Base-by-base conservation (phyloP, 352 stramenopile species). In the Phytophthora nicotianae region DNA sequence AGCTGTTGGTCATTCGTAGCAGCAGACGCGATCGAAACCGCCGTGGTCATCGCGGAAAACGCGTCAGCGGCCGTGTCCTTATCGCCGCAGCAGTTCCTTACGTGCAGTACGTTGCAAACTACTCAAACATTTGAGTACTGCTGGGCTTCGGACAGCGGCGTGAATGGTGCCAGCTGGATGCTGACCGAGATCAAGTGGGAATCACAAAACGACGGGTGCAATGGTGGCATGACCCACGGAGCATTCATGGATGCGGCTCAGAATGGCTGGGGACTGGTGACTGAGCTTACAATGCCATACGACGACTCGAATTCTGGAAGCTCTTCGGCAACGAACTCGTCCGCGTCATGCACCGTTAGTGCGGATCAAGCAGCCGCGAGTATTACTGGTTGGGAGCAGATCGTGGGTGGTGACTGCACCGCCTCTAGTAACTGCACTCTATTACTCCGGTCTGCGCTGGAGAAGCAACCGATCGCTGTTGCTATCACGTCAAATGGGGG, bases 1-100 rank as follows among this genome's bases (percentile, higher is more conserved):
- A 90, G 79, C 49, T 94, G 85, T 57, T 94, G 85, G 85, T 85
- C 85, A 2, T 94, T 94, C 33, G 85, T 85, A 1, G 85, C 85
- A 14, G 75, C 83, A 5, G 85, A 94, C 62, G 77, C 84, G 9
- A 94, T 94, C 26, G 85, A 94, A 53, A 91, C 85, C 0, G 85
- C 85, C 0, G 85, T 94, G 0, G 77, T 81, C 13, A 88, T 92
- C 54, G 74, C 81, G 1, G 77, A 82, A 19, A 88, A 89, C 24
- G 53, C 85, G 19, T 68, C 63, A 0, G 59, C 74, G 3, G 79
- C 81, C 5, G 81, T 93, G 14, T 75, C 85, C 3, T 70, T 94
- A 27, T 90, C 85, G 3, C 81, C 85, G 11, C 81, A 94, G 68
- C 85, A 94, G 60, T 87, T 94, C 51, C 58, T 94, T 3, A 83